phyloP scores from a whole-genome alignment of 2,329 filamentous ascomycete genomes.

The Cryphonectria naterciae region DNA sequence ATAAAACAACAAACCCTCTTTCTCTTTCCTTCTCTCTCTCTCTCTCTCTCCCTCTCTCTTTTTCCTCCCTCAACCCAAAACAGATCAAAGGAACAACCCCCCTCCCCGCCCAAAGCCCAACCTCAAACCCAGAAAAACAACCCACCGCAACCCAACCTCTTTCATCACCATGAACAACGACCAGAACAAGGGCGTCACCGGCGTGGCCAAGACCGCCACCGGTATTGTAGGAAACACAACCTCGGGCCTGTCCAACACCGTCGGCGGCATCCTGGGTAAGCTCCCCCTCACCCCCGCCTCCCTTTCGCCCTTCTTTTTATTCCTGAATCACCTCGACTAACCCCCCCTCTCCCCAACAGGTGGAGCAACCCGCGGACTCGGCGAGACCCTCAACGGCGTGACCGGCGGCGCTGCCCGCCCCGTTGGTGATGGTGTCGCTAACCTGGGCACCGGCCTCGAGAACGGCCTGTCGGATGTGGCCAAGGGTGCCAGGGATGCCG shows the following conservation, averaged over 20 bases:
- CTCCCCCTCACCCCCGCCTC: too few species aligned
- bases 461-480: conserved; percentile 53
- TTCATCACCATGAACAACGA: conserved; percentile 31
- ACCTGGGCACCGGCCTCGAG: conserved; percentile 57
- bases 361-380: conserved; percentile 60
- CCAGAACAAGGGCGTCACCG: conserved; percentile 36
- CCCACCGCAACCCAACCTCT: not conserved
- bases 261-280: conserved; percentile 38
- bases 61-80: not conserved
- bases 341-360: conserved; percentile 37
- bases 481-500: conserved; percentile 61
- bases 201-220: conserved; percentile 34
- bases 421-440: conserved; percentile 58
- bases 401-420: conserved; percentile 59
- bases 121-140: not conserved
- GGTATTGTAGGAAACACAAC: conserved; percentile 39
- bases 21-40: too few species aligned
- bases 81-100: not conserved
- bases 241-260: conserved; percentile 38
- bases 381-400: conserved; percentile 57
- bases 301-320: too few species aligned
- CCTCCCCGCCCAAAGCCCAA: not conserved
- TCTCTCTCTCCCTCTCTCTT: too few species aligned
- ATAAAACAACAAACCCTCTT: not conserved
- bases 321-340: not conserved